Base-by-base conservation (phyloP, 2,329 filamentous ascomycete species). In the Paecilomyces sp. region DNA sequence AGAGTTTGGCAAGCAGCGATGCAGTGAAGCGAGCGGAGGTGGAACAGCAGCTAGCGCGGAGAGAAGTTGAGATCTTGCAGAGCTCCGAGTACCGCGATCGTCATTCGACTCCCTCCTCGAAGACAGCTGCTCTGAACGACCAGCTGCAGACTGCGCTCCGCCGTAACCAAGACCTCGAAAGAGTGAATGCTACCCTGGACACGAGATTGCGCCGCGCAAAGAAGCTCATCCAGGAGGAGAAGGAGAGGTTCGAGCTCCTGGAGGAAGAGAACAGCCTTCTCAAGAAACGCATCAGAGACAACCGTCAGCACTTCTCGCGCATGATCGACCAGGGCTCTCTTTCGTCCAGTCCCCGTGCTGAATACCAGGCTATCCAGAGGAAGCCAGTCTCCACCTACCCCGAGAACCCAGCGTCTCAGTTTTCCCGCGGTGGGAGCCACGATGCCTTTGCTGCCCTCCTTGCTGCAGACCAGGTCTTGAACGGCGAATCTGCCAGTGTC, bases 1-100 rank as follows among this genome's bases (percentile, higher is more conserved):
- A 96, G 30, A 87, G 85, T 57, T 87, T 97, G 64, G 91, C 96
- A 69, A 92, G 90, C 58, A 87, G 88, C 55, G 91, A 96, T 66
- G 88, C 92, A 31, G 85, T 91, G 9, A 92, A 95, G 74, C 87
- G 92, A 28, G 91, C 93, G 65, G 89, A 88, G 36, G 92, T 97
- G 4, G 93, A 97, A 74, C 89, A 96, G 67, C 90, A 94, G 64
- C 92, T 97, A 85, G 89, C 88, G n/a, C 85, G 91, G 63, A 84
- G 89, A 24, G 92, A 97, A 74, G 88, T 96, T 22, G 90, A 96
- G 62, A 90, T 92, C 12, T 79, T 97, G 30, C 88, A 92, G 61
- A 82, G 83, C 62, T 86, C 87, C 13, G 89, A 94, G 69, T 84
- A 89, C 70, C 84, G 85, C 57, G 84, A 83, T 57, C 85, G 88